Evolutionary conservation across 2,329 filamentous ascomycete genomes (phyloP).

Genomic region (Atkinsonella texensis): DNA sequence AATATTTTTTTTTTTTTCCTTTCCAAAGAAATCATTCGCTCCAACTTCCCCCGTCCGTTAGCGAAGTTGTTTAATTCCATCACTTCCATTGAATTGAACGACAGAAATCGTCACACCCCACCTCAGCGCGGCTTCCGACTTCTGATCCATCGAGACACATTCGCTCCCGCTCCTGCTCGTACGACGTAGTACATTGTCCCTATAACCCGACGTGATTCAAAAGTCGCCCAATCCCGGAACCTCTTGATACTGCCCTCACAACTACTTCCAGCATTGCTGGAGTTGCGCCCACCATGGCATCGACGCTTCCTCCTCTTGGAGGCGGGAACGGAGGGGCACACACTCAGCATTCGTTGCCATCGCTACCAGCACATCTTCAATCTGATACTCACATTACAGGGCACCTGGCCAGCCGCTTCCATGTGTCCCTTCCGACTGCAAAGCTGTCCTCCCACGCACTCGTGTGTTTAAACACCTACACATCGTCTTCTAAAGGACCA

Average conservation of each 20-base stretch:
- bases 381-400: slow-evolving; percentile 69
- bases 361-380: slow-evolving; percentile 73
- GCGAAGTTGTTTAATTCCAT: background rate
- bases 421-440: slow-evolving; percentile 79
- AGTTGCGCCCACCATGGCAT: slow-evolving; percentile 41
- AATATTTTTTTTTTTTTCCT: background rate
- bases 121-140: background rate
- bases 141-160: background rate
- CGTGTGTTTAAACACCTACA: slow-evolving; percentile 90
- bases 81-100: background rate
- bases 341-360: slow-evolving; percentile 76
- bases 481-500: slow-evolving; percentile 72
- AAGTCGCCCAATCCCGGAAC: background rate
- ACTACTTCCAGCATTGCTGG: background rate
- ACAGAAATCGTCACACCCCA: background rate
- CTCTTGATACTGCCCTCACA: background rate
- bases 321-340: slow-evolving; percentile 48
- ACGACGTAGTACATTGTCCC: background rate
- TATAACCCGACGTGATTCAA: background rate
- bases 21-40: background rate
- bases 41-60: background rate
- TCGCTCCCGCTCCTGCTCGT: background rate
- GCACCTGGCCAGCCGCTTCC: slow-evolving; percentile 79
- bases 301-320: slow-evolving; percentile 40
- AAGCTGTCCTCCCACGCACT: slow-evolving; percentile 83